phyloP scores from a whole-genome alignment of 78 protist species.

The Dictyostelium brefeldianum region DNA sequence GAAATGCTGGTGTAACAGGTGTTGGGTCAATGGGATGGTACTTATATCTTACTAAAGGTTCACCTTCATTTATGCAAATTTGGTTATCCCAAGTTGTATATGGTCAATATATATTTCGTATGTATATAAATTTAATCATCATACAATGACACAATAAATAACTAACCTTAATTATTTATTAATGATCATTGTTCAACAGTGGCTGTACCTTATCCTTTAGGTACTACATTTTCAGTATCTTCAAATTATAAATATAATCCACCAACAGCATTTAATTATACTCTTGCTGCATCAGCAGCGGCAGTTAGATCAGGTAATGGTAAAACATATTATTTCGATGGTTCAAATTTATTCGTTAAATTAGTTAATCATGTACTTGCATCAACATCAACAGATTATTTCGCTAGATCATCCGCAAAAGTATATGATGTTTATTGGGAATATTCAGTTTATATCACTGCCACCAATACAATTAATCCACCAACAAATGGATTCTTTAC shows the following conservation, averaged over 20 bases:
- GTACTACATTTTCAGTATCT: not conserved
- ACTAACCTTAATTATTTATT: too few species aligned
- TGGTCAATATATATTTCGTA: constrained; percentile 2
- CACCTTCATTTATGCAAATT: constrained; percentile 26
- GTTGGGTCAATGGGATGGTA: constrained; percentile 52
- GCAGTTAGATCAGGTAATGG: constrained; percentile 67
- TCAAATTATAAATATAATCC: not conserved
- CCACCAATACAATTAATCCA: not conserved
- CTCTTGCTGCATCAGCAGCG: not conserved
- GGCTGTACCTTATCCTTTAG: constrained; percentile 39
- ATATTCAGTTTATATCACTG: constrained; percentile 6
- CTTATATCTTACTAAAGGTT: not conserved
- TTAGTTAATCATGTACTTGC: not conserved
- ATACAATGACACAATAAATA: too few species aligned
- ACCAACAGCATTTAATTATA: not conserved
- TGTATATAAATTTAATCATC: too few species aligned
- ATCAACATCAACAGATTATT: not conserved
- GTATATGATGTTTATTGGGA: constrained; percentile 37
- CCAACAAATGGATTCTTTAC: constrained; percentile 14
- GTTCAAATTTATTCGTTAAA: constrained; percentile 34
- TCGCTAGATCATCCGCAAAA: constrained; percentile 28
- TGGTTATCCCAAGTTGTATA: constrained; percentile 10
- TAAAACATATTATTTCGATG: constrained; percentile 43
- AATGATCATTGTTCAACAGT: too few species aligned
- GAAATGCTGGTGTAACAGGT: constrained; percentile 62